Base-by-base conservation (phyloP, 495 filamentous ascomycete species). In the Podospora didyma region DNA sequence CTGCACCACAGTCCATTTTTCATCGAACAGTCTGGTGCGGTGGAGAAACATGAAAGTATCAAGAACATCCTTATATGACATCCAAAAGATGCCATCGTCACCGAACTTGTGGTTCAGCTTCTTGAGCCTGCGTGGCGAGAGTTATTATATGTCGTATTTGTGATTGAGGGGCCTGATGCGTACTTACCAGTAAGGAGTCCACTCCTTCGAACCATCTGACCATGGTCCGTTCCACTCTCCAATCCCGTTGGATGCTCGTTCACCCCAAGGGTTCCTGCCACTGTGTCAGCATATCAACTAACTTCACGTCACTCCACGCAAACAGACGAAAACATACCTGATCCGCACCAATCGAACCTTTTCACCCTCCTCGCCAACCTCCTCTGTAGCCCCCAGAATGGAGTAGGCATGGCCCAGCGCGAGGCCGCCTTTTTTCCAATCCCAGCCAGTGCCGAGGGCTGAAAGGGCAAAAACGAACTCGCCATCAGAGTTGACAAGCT, bases 401-500 rank as follows among this genome's bases (percentile, higher is more conserved):
- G 88, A 89, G 64, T 92, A 92, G 0, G 88, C 88, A 56, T 91
- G 88, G n/a, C 81, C 76, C 53, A 81, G 75, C 0, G 79, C 69
- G 7, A 91, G 83, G 3, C 88, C 87, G 50, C 84, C 84, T 41
- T 82, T 78, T 11, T 53, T 44, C 45, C 22, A 53, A 51, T 59
- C 58, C 58, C 59, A 57, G 28, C 53, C 61, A 23, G 56, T 58
- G 12, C 57, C 54, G 7, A 51, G 23, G 12, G 57, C 56, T 6
- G 59, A 54, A n/a, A 61, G 46, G 0, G 66, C 45, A 35, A 69
- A 69, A n/a, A 69, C 66, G 24, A 69, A 69, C 10, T 62, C 56
- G 14, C 66, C 61, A 46, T 61, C 57, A 2, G 54, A 53, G 67
- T 82, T 80, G 14, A 90, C 74, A 61, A 89, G 84, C 42, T 91